Evolutionary conservation across 2,329 filamentous ascomycete species (phyloP), one percentile per base, ranked within the genome.

Genomic region (Talaromyces sp.): DNA sequence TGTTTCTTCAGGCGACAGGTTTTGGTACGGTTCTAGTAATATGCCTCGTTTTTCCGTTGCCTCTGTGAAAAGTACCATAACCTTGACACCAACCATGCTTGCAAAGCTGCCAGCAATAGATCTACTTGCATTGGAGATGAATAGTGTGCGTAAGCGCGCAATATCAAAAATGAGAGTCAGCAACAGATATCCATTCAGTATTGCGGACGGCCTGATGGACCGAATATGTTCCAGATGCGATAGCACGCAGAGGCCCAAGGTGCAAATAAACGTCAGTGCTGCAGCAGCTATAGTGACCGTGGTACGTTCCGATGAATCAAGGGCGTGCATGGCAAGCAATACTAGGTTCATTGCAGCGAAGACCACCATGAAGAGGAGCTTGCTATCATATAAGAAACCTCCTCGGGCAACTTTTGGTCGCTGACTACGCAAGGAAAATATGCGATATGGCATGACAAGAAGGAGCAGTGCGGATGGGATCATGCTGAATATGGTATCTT

Each of bases 1-100:
- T 4, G 81, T 84, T 27, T 78, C 78, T 69, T 86, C 84, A 0
- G 74, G 78, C 0, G 82, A 82, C n/a, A 73, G 73, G 3, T 71
- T 63, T 0, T 71, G 72, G 54, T 77, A 79, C 16, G 74, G 70
- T 5, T 70, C 69, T 2, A 76, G 68, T 1, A 81, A 70, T 6
- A 78, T 69, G 2, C 68, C 68, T 19, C 73, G 68, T 66, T 83
- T 83, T 24, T 78, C 74, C 13, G 71, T 69, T n/a, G 76, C 74
- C 68, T 82, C 82, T 2, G 78, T 71, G 41, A 78, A 70, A 5
- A 81, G 68, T 1, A 82, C 67, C 52, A 79, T 69, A 6, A 78
- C 31, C 49, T 81, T 81, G 45, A 82, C 68, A 9, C 70, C 76
- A 11, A 80, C 68, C 63, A 65, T 65, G n/a, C 59, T 65, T 16